A percentile compares a stretch with the other conserved stretches of the same genome.
phyloP scores from a whole-genome alignment of 345 rosid genomes.

The Lepidium africanum region DNA sequence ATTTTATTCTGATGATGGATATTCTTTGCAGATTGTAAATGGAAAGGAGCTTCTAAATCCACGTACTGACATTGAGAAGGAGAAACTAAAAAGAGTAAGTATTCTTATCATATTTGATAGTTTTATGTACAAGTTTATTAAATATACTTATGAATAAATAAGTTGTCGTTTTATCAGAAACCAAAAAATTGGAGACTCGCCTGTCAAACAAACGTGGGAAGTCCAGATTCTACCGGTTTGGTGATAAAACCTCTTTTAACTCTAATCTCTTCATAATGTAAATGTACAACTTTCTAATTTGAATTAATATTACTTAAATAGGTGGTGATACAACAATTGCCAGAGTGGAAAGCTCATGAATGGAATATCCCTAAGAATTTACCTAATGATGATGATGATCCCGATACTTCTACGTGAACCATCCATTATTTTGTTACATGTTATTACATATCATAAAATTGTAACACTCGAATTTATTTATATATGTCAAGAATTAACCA shows the following conservation, averaged over 20 bases:
- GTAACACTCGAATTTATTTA: neutral
- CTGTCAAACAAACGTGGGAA: slow-evolving; percentile 82
- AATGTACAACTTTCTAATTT: neutral
- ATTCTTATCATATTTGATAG: neutral
- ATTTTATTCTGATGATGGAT: neutral
- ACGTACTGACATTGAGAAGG: slow-evolving; percentile 72
- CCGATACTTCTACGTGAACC: slow-evolving; percentile 15
- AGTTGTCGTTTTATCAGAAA: slow-evolving; percentile 36
- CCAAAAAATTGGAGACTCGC: slow-evolving; percentile 89
- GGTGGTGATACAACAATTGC: slow-evolving; percentile 84
- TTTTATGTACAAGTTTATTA: neutral
- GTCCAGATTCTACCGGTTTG: slow-evolving; percentile 69
- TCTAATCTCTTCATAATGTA: neutral
- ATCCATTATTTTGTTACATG: neutral
- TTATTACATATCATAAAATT: neutral
- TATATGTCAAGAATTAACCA: neutral
- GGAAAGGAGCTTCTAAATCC: slow-evolving; percentile 80
- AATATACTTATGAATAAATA: neutral
- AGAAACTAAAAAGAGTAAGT: slow-evolving; percentile 58
- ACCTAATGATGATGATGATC: slow-evolving; percentile 18
- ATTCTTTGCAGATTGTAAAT: slow-evolving; percentile 44
- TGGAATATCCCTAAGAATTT: slow-evolving; percentile 47
- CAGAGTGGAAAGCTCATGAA: slow-evolving; percentile 96
- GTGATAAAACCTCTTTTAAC: slow-evolving; percentile 23
- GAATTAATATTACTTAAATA: slow-evolving; percentile 6